These are phyloP conservation scores for Sarcodon sp. DNA, from an alignment of 768 basidiomycete genomes.

Conservation along the genomic window DNA sequence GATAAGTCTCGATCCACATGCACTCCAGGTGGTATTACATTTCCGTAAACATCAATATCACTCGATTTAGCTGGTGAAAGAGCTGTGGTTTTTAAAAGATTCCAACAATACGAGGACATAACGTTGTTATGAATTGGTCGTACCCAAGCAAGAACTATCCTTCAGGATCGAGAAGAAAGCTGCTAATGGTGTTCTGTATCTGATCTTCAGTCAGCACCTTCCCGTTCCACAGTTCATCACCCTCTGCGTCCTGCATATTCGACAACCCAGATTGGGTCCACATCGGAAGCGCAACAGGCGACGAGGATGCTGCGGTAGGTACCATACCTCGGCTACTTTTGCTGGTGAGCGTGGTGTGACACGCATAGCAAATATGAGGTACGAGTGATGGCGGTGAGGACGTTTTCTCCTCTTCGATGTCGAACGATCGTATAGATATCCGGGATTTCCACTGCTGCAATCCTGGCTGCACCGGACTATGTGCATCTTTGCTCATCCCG, in stretches of 20 bases:
- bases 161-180: too few species aligned
- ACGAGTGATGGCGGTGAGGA: slow-evolving; percentile 17
- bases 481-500: neutral
- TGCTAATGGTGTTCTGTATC: too few species aligned
- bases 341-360: slow-evolving; percentile 48
- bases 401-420: slow-evolving; percentile 8
- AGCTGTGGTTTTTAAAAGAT: too few species aligned
- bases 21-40: too few species aligned
- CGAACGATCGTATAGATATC: slow-evolving; percentile 52
- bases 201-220: slow-evolving; percentile 16
- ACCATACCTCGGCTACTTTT: slow-evolving; percentile 31
- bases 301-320: neutral
- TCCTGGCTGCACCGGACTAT: slow-evolving; percentile 50
- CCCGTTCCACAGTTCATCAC: slow-evolving; percentile 19
- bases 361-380: slow-evolving; percentile 45
- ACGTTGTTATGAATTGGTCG: too few species aligned
- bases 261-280: slow-evolving; percentile 7
- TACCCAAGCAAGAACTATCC: too few species aligned
- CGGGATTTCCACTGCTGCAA: slow-evolving; percentile 63
- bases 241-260: neutral
- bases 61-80: too few species aligned
- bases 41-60: too few species aligned
- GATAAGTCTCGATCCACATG: too few species aligned
- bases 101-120: too few species aligned
- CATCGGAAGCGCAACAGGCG: slow-evolving; percentile 8